phyloP scores from a whole-genome alignment of 1,139 yeast species.

The Scheffersomyces titani region DNA sequence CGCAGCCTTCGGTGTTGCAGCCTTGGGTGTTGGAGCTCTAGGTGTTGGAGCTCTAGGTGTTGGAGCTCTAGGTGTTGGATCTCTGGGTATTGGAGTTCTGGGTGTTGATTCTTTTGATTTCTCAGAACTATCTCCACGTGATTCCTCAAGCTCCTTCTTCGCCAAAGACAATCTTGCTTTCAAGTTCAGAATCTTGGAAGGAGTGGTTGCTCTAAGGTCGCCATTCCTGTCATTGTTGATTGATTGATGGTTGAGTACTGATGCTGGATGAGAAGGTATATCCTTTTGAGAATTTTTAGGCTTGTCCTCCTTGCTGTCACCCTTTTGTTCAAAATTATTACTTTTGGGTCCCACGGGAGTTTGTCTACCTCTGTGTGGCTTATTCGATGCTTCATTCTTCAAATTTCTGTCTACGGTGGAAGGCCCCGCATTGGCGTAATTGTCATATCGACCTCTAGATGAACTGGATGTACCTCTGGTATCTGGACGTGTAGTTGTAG shows the following conservation, averaged over 20 bases:
- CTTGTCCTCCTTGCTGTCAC: conserved; percentile 1
- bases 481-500: conserved; percentile 20
- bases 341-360: background rate
- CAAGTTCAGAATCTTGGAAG: conserved; percentile 9
- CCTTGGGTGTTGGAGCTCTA: conserved; percentile 2
- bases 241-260: background rate
- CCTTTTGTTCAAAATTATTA: background rate
- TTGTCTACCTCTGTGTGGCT: background rate
- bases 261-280: background rate
- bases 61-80: conserved; percentile 5
- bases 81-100: conserved; percentile 2
- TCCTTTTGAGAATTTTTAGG: conserved; percentile 1
- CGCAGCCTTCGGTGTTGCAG: conserved; percentile 5
- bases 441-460: conserved; percentile 18
- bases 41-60: conserved; percentile 5
- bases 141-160: conserved; percentile 19
- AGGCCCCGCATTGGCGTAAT: conserved; percentile 30
- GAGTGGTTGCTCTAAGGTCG: background rate
- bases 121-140: conserved; percentile 7
- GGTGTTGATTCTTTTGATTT: conserved; percentile 7
- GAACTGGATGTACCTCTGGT: conserved; percentile 17
- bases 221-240: background rate
- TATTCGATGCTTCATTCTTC: conserved; percentile 1
- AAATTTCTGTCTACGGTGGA: conserved; percentile 3
- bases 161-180: conserved; percentile 25